A percentile compares a stretch with the other conserved stretches of the same genome.
Conservation (phyloP, 225 moss, liverwort and hornwort species). For the Thuidium tamariscinum region DNA sequence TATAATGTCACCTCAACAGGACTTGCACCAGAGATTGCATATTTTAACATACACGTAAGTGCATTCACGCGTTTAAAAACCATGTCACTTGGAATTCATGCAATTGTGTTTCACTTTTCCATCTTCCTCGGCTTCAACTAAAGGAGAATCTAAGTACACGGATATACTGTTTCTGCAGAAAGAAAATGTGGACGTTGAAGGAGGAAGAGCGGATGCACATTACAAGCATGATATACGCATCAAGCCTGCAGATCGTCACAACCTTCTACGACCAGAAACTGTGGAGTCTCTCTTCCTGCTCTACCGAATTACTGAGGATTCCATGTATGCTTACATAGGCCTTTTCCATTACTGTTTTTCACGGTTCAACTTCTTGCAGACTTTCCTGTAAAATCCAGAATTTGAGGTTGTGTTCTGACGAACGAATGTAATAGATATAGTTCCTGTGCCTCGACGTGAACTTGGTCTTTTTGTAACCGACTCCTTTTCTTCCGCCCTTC, state of each 20-base stretch:
- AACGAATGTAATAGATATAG: not conserved
- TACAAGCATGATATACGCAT: constrained; percentile 68
- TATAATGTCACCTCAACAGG: constrained; percentile 91
- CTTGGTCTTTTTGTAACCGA: not conserved
- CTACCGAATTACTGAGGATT: constrained; percentile 72
- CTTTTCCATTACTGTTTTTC: not conserved
- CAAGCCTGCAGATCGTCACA: constrained; percentile 78
- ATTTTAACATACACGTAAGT: constrained; percentile 82
- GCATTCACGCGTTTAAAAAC: not conserved
- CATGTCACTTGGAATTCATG: not conserved
- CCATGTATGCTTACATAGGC: constrained; percentile 40
- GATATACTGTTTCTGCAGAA: constrained; percentile 2
- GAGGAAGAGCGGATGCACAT: constrained; percentile 47
- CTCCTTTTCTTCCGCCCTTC: not conserved
- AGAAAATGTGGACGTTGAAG: constrained; percentile 35
- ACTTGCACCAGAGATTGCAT: constrained; percentile 88
- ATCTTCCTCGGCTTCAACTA: not conserved
- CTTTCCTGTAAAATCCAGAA: not conserved
- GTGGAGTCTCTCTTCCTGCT: constrained; percentile 86
- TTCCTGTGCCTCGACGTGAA: not conserved
- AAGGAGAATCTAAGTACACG: not conserved
- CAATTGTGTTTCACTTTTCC: not conserved
- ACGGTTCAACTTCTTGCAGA: not conserved
- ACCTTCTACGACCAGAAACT: constrained; percentile 90
- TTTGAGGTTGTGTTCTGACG: not conserved